phyloP scores from a whole-genome alignment of 2,329 filamentous ascomycete species.

The Phialocephala sp. region DNA sequence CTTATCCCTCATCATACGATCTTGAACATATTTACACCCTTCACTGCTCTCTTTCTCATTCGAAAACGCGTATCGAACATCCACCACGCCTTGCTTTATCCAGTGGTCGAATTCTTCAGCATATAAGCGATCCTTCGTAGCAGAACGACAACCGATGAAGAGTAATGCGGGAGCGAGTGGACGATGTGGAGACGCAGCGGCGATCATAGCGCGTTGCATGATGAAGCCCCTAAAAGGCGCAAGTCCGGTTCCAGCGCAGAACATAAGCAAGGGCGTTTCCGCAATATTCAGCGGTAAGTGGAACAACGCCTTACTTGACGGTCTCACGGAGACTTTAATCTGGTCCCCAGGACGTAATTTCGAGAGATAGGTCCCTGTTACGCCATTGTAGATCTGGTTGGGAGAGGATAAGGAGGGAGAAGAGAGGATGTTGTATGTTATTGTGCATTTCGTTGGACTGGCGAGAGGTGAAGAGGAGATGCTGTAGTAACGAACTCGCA shows the following conservation, averaged over 20 bases:
- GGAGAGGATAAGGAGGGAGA: neutral
- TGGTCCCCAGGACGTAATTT: conserved; percentile 21
- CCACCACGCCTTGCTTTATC: conserved; percentile 19
- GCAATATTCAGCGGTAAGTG: conserved; percentile 38
- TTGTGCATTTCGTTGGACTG: conserved; percentile 48
- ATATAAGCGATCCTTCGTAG: conserved; percentile 36
- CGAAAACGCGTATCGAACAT: conserved; percentile 22
- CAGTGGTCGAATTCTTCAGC: conserved; percentile 17
- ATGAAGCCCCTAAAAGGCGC: neutral
- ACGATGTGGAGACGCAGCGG: conserved; percentile 24
- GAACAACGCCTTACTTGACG: conserved; percentile 28
- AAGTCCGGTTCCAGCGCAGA: conserved; percentile 12
- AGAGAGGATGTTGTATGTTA: conserved; percentile 12
- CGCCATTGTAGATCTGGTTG: conserved; percentile 56
- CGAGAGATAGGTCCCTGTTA: conserved; percentile 65
- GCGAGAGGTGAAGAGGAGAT: conserved; percentile 74
- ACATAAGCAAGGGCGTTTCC: conserved; percentile 41
- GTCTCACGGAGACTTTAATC: conserved; percentile 7
- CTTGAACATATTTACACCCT: conserved; percentile 24
- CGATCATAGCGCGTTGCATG: conserved; percentile 52
- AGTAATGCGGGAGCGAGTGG: conserved; percentile 7
- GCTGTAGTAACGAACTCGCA: conserved; percentile 76
- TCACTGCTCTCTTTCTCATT: conserved; percentile 13
- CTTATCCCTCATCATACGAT: conserved; percentile 18
- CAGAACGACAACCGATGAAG: conserved; percentile 16